Base-by-base conservation (phyloP, 345 rosid genomes). In the Mallotus nudiflorus region DNA sequence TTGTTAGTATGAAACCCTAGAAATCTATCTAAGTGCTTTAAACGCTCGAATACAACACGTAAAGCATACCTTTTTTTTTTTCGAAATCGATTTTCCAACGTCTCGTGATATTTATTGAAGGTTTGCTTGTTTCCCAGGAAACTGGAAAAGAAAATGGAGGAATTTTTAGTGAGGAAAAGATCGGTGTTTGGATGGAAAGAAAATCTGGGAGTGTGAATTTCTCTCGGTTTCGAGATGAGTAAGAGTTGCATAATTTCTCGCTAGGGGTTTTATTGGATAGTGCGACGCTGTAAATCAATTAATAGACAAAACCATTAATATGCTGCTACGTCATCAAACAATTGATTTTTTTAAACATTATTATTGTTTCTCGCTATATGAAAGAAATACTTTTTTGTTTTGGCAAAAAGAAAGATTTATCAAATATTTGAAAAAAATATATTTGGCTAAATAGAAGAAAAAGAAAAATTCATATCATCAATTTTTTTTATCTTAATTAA, bases 181-280 rank as follows among this genome's bases (percentile, higher is more conserved):
- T 22, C 0, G 25, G 73, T 33, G 80, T 72, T 75, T 66, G 79
- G 81, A 55, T 63, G 56, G 62, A 44, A 31, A 68, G 75, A 77
- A 74, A 74, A 68, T 46, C 25, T 33, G 74, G 71, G 42, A 19
- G 39, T 35, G 28, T 40, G 11, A 4, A 37, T 61, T 59, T 63
- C 15, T 6, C 28, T 8, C 29, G 25, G 48, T 40, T 62, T 72
- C 20, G 50, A 49, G 42, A 24, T 62, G 55, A 62, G 31, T 39
- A 40, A 20, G 37, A 28, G 3, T 13, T 39, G n/a, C 5, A 56
- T 4, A 67, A 14, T n/a, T 25, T 15, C 39, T 37, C 35, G 35
- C 27, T 0, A 19, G 29, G 28, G 50, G 19, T 14, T 7, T 49
- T 9, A 72, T 66, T 44, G 10, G 22, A 3, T 68, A 72, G 8